These are phyloP conservation scores for Trichophyton benhamiae DNA, from an alignment of 2,329 filamentous ascomycete species.

Conservation along the genomic window DNA sequence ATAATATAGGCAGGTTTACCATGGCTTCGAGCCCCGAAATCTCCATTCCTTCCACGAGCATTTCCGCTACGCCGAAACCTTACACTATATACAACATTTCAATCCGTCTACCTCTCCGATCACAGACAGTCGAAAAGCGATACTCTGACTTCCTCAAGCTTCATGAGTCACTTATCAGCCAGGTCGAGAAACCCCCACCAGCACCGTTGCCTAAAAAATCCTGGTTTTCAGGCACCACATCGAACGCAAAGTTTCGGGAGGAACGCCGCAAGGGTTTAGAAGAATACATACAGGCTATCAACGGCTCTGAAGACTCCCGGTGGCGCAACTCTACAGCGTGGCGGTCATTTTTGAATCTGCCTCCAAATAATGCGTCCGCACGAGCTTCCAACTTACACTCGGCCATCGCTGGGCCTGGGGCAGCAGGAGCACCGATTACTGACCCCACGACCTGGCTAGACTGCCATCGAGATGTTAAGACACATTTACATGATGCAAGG, in stretches of 20 bases:
- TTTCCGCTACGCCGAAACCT: constrained; percentile 34
- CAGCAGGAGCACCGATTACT: constrained; percentile 26
- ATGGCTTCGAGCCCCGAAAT: constrained; percentile 28
- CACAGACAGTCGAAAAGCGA: constrained; percentile 48
- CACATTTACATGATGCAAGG: constrained; percentile 48
- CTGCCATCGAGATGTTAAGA: constrained; percentile 47
- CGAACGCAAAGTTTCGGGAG: constrained; percentile 45
- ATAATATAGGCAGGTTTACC: neutral
- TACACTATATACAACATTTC: constrained; percentile 49
- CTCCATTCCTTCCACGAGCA: constrained; percentile 33
- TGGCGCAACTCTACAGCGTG: constrained; percentile 48
- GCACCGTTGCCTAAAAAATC: constrained; percentile 45
- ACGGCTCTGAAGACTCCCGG: constrained; percentile 42
- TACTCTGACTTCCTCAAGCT: constrained; percentile 52
- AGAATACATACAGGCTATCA: constrained; percentile 46
- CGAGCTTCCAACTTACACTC: constrained; percentile 32
- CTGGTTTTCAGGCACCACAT: constrained; percentile 47
- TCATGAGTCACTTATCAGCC: constrained; percentile 39
- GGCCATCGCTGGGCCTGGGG: constrained; percentile 30
- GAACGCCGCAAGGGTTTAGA: constrained; percentile 46
- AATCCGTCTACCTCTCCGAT: constrained; percentile 48
- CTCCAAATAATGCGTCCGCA: constrained; percentile 25
- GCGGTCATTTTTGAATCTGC: constrained; percentile 47
- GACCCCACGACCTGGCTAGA: constrained; percentile 52
- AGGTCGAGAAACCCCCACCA: constrained; percentile 42